Base-by-base conservation (phyloP, 345 rosid species). In the Citrus sp. region DNA sequence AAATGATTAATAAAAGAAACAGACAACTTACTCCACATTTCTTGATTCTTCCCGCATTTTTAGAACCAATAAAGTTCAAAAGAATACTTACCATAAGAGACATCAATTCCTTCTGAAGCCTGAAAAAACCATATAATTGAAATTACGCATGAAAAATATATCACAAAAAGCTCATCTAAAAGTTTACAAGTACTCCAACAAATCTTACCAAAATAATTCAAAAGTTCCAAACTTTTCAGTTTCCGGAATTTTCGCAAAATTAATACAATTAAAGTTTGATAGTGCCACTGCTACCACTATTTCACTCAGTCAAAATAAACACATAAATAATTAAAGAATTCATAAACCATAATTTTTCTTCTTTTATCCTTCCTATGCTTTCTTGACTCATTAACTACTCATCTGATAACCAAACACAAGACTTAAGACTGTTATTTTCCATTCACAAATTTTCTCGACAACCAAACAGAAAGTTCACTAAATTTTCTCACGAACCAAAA, bases 21-120 rank as follows among this genome's bases (percentile, higher is more conserved):
- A n/a, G n/a, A n/a, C n/a, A n/a, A n/a, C n/a, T n/a, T n/a, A n/a
- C n/a, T n/a, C n/a, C n/a, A n/a, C n/a, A n/a, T 56, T 19, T 40
- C 10, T 56, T 13, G 19, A 34, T 55, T 21, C 9, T 8, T 35
- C 68, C 37, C 42, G 7, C 42, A 55, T 28, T 10, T 30, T 54
- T 51, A 71, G 25, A 49, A 14, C 35, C 32, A 32, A 12, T 8
- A 22, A 66, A 35, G 28, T 42, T 46, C 8, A 13, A 55, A 46
- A 72, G 49, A 22, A 32, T 7, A 49, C 91, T 72, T 78, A 90
- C 94, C 94, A 90, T 90, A 16, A 90, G 79, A 46, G 94, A 83
- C 94, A 89, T 90, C 78, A 90, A 79, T 63, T 90, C 94, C 80
- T 89, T 86, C 72, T 90, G 94, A 55, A 90, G 83, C 88, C 94